Conservation (phyloP, 1,284 basidiomycete species). For the Omphalotus olearius region DNA sequence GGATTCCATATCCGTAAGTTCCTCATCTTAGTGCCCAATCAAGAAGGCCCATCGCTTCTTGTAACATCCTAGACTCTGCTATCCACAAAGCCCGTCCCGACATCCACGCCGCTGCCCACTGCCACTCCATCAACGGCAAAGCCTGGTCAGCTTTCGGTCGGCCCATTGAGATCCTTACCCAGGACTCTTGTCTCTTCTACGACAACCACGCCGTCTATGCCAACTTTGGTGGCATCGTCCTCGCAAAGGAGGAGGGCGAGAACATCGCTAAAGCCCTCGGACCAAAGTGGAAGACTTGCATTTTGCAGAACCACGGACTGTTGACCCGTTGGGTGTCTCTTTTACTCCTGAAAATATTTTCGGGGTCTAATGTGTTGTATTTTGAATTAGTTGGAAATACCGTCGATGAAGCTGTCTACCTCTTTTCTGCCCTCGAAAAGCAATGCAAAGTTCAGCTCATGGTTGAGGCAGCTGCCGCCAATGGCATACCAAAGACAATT, state of each 20-base stretch:
- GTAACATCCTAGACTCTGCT: slow-evolving; percentile 35
- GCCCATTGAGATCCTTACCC: slow-evolving; percentile 48
- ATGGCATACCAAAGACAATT: slow-evolving; percentile 25
- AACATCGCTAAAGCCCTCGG: slow-evolving; percentile 54
- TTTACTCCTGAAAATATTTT: too few relatives aligned
- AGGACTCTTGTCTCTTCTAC: slow-evolving; percentile 46
- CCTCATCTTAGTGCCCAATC: slow-evolving; percentile 26
- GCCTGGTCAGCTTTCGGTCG: slow-evolving; percentile 57
- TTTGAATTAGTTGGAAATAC: slow-evolving; percentile 11
- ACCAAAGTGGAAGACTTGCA: slow-evolving; percentile 29
- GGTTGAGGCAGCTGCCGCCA: slow-evolving; percentile 41
- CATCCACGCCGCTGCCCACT: slow-evolving; percentile 60
- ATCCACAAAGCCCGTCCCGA: slow-evolving; percentile 61
- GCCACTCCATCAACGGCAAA: slow-evolving; percentile 59
- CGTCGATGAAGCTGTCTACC: slow-evolving; percentile 30
- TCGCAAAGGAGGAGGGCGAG: slow-evolving; percentile 52
- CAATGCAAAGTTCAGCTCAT: slow-evolving; percentile 48
- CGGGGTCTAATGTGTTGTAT: background rate
- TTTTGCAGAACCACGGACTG: slow-evolving; percentile 55
- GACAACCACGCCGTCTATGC: slow-evolving; percentile 37
- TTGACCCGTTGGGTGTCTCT: slow-evolving; percentile 38
- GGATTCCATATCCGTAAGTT: slow-evolving; percentile 26
- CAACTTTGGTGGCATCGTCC: slow-evolving; percentile 54
- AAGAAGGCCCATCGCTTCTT: slow-evolving; percentile 6
- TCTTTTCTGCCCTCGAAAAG: slow-evolving; percentile 29